Evolutionary conservation across 441 rosid genomes (phyloP).

Genomic region (Gossypium davidsonii): DNA sequence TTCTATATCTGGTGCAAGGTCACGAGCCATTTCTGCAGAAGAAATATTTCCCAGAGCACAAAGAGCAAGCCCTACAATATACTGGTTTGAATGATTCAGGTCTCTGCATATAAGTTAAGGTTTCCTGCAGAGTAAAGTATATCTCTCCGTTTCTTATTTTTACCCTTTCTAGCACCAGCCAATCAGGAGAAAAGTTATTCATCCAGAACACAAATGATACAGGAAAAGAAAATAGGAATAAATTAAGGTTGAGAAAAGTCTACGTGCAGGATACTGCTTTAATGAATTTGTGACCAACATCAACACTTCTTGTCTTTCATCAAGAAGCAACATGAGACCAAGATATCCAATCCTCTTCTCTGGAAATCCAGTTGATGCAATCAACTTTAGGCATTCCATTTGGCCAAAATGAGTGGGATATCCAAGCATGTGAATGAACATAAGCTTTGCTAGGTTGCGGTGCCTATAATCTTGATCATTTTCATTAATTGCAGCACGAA

Average conservation of each 20-base stretch:
- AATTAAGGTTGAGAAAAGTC: slow-evolving; percentile 9
- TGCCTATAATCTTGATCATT: slow-evolving; percentile 84
- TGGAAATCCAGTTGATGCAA: slow-evolving; percentile 92
- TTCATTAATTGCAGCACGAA: slow-evolving; percentile 83
- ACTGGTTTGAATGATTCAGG: slow-evolving; percentile 93
- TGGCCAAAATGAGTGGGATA: slow-evolving; percentile 99
- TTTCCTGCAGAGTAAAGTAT: slow-evolving; percentile 18
- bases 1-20: slow-evolving; percentile 99
- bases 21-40: slow-evolving; percentile 99
- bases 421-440: slow-evolving; percentile 99
- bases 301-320: slow-evolving; percentile 98
- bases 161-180: slow-evolving; percentile 1
- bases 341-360: slow-evolving; percentile 99
- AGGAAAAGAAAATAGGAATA: not conserved
- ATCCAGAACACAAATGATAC: not conserved
- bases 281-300: slow-evolving; percentile 98
- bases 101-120: slow-evolving; percentile 82
- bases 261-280: slow-evolving; percentile 79
- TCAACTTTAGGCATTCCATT: slow-evolving; percentile 96
- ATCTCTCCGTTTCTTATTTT: slow-evolving; percentile 9
- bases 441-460: slow-evolving; percentile 88
- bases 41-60: slow-evolving; percentile 98
- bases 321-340: slow-evolving; percentile 97
- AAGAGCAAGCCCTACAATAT: slow-evolving; percentile 94
- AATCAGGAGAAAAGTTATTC: slow-evolving; percentile 3